phyloP scores from a whole-genome alignment of 164 flowering plant genomes.

The Vitis rotundifolia region DNA sequence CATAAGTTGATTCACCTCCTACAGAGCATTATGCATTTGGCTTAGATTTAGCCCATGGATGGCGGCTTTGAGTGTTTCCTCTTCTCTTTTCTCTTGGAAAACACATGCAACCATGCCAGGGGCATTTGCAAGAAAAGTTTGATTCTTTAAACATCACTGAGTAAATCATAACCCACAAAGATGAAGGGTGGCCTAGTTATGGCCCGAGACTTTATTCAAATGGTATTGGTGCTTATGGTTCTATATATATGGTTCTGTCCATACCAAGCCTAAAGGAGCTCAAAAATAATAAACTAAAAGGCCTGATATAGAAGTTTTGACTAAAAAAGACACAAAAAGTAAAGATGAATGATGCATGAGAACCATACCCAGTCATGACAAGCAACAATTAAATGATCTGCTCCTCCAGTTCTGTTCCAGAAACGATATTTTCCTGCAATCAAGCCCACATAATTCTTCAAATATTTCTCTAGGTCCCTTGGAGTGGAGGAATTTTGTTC shows the following conservation, averaged over 20 bases:
- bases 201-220: neutral
- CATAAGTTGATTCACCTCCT: neutral
- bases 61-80: neutral
- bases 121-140: neutral
- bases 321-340: neutral
- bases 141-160: neutral
- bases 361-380: slow-evolving; percentile 53
- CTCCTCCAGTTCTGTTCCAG: slow-evolving; percentile 48
- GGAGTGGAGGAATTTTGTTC: slow-evolving; percentile 13
- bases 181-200: neutral
- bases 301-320: neutral
- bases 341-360: neutral
- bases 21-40: neutral
- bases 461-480: slow-evolving; percentile 13
- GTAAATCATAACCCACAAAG: neutral
- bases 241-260: neutral
- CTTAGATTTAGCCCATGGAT: neutral
- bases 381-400: slow-evolving; percentile 51
- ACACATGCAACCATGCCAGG: neutral
- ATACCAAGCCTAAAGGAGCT: neutral
- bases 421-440: slow-evolving; percentile 33
- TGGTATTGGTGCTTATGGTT: neutral
- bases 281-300: neutral
- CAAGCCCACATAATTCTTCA: slow-evolving; percentile 29
- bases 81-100: neutral